phyloP scores from a whole-genome alignment of 1,139 yeast species.

The Diutina neorugosa region DNA sequence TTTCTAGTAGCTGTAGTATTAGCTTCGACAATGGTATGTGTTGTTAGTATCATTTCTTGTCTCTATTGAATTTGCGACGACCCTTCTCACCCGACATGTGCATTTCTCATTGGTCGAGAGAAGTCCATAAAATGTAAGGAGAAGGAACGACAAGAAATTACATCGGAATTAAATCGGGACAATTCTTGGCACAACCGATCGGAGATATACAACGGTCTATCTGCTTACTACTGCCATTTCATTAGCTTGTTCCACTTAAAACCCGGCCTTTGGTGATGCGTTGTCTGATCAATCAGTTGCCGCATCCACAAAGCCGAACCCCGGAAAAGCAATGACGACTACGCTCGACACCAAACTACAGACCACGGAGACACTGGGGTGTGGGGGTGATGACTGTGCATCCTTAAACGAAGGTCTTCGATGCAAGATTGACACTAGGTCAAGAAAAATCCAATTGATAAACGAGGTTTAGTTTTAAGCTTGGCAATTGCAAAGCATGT shows the following conservation, averaged over 20 bases:
- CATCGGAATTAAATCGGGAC: not conserved
- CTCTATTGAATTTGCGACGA: not conserved
- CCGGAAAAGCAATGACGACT: not conserved
- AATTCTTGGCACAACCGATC: not conserved
- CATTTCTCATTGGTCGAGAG: not conserved
- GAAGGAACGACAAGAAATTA: not conserved
- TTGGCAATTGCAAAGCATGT: not conserved
- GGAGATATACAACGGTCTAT: not conserved
- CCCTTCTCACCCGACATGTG: not conserved
- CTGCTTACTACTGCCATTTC: too few relatives aligned
- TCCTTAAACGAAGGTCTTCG: too few relatives aligned
- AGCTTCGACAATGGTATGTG: too few relatives aligned
- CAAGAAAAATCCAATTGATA: not conserved
- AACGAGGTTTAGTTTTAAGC: not conserved
- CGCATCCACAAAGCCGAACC: not conserved
- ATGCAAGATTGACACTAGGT: not conserved
- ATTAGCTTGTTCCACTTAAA: too few relatives aligned
- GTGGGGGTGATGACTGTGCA: too few relatives aligned
- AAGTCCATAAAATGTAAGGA: not conserved
- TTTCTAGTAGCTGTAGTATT: too few relatives aligned
- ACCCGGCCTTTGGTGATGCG: not conserved
- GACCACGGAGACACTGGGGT: too few relatives aligned
- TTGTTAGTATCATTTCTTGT: too few relatives aligned
- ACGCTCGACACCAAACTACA: too few relatives aligned
- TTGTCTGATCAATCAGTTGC: not conserved